phyloP scores from a whole-genome alignment of 768 basidiomycete genomes.

The Termitomyces sp. region DNA sequence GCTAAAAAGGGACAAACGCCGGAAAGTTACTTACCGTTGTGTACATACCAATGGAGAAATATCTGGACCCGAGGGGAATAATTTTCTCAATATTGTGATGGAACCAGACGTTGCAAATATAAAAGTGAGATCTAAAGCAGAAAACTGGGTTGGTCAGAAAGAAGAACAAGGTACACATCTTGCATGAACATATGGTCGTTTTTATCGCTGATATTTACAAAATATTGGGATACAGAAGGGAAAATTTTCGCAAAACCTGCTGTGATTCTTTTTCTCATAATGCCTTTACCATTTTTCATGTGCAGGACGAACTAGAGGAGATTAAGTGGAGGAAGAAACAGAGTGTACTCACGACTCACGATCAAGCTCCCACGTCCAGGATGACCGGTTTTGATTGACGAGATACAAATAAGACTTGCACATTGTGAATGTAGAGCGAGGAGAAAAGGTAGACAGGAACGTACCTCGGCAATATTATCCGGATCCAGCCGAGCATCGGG shows the following conservation, averaged over 20 bases:
- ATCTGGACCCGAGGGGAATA: too few relatives aligned
- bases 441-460: conserved; percentile 11
- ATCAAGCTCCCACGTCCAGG: conserved; percentile 80
- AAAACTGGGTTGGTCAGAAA: background rate
- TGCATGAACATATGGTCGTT: too few relatives aligned
- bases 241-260: background rate
- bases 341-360: conserved; percentile 36
- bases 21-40: background rate
- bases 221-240: background rate
- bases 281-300: conserved; percentile 37
- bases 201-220: background rate
- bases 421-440: background rate
- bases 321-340: background rate
- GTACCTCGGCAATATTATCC: conserved; percentile 64
- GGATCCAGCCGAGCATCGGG: conserved; percentile 49
- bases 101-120: background rate
- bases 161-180: background rate
- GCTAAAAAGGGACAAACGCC: too few relatives aligned
- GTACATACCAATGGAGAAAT: background rate
- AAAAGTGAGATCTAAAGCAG: background rate
- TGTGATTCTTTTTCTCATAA: background rate
- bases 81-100: background rate
- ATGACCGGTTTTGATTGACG: conserved; percentile 61
- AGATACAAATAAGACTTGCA: conserved; percentile 61
- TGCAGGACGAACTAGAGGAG: conserved; percentile 34